Conservation (phyloP, 2,329 filamentous ascomycete genomes). For the Phyllosticta ampelicida region DNA sequence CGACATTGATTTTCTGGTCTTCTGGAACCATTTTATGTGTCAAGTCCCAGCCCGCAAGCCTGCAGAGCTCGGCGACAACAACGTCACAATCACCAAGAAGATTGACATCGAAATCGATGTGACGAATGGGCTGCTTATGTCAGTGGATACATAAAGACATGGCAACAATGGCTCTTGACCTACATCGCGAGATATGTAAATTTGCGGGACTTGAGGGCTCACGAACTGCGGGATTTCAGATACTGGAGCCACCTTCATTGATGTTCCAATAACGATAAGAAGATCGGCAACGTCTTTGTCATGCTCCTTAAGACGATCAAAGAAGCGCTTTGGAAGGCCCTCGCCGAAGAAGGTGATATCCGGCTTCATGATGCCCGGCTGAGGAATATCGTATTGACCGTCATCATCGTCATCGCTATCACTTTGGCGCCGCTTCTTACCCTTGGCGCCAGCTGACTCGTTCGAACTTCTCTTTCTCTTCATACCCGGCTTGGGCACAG, state of each 20-base stretch:
- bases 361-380: conserved; percentile 79
- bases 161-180: conserved; percentile 16
- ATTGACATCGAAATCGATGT: conserved; percentile 94
- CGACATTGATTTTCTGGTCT: conserved; percentile 50
- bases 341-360: conserved; percentile 99
- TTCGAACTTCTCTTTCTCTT: conserved; percentile 45
- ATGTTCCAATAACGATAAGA: conserved; percentile 92
- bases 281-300: conserved; percentile 76
- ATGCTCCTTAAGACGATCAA: conserved; percentile 64
- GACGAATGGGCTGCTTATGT: conserved; percentile 53
- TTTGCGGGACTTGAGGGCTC: conserved; percentile 71
- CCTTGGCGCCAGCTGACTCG: conserved; percentile 21
- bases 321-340: conserved; percentile 73
- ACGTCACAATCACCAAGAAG: conserved; percentile 91
- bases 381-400: conserved; percentile 54
- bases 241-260: conserved; percentile 89
- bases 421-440: conserved; percentile 39
- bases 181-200: conserved; percentile 74
- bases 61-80: conserved; percentile 76
- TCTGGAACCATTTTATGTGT: conserved; percentile 73
- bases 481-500: conserved; percentile 34
- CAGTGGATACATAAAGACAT: conserved; percentile 10
- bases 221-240: conserved; percentile 79
- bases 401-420: conserved; percentile 46
- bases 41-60: conserved; percentile 69